Evolutionary conservation across 192 early-diverging fungal genomes (phyloP), one percentile per base, ranked within the genome.

Genomic region (Coemansia sp.): DNA sequence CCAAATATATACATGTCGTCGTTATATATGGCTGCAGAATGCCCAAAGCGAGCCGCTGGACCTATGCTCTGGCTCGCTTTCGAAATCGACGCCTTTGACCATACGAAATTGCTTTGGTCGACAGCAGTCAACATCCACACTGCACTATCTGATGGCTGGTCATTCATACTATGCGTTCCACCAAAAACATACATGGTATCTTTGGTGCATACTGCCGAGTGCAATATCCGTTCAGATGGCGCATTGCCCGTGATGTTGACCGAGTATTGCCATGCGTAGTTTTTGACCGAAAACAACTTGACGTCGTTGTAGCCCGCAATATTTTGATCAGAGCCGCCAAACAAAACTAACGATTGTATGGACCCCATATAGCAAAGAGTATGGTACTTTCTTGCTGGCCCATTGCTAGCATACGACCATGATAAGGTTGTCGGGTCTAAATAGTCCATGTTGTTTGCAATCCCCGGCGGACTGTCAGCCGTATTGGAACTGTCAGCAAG

Each of bases 161-260:
- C 64, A 15, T 39, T 31, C 23, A 58, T 56, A 40, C 63, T 56
- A 39, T 64, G 50, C 18, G 52, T 11, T 12, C 78, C 78, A 69
- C 87, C 87, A 69, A 83, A 90, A 39, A 90, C 74, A 51, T 87
- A 79, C 83, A 88, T 87, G 23, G 75, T 79, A 51, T 87, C 73
- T 18, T 82, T 52, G 16, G 83, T 42, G 57, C 88, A 90, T 0
- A 83, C 83, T 3, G 88, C 83, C 0, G 86, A 80, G 34, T 88
- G 88, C 50, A 84, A 50, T 15, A 81, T 64, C 16, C 88, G 79
- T 40, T 82, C 67, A 60, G 51, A 76, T 64, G 41, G 85, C 18
- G 74, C 76, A 38, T 66, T 69, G 37, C 62, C 81, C 11, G 41
- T 26, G 44, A 80, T 50, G 8, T 63, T 61, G 42, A 76, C 43